A percentile compares a stretch with the other conserved stretches of the same genome.
These are phyloP conservation scores for Datisca glomerata DNA, from an alignment of 306 rosid genomes.

Conservation along the genomic window DNA sequence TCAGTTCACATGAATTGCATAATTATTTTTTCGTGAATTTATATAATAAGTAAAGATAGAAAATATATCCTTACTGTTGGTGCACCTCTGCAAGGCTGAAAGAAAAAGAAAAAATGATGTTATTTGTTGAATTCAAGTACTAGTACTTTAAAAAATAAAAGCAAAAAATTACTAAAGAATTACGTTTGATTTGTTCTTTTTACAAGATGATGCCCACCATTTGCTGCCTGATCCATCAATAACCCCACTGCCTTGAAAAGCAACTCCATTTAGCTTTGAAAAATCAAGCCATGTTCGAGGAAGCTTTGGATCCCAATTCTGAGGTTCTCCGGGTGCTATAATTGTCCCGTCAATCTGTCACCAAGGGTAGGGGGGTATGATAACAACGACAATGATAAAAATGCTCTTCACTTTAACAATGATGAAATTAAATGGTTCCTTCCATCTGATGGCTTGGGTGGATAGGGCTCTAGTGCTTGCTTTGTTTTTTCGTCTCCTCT, in stretches of 20 bases:
- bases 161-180: background rate
- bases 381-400: background rate
- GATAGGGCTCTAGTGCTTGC: no score
- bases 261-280: slow-evolving; percentile 37
- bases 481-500: no score
- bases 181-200: slow-evolving; percentile 86
- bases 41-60: no score
- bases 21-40: background rate
- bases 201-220: slow-evolving; percentile 99
- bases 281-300: slow-evolving; percentile 69
- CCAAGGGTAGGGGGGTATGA: slow-evolving; percentile 1
- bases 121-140: slow-evolving; percentile 3
- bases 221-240: slow-evolving; percentile 95
- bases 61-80: slow-evolving; percentile 67
- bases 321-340: slow-evolving; percentile 84
- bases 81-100: slow-evolving; percentile 90
- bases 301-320: slow-evolving; percentile 63
- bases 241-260: slow-evolving; percentile 77
- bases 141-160: slow-evolving; percentile 3
- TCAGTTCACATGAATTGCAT: slow-evolving; percentile 10
- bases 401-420: background rate
- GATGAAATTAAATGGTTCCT: no score
- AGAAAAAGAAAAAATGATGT: slow-evolving; percentile 1
- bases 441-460: no score
- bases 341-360: slow-evolving; percentile 82